Base-by-base conservation (phyloP, 768 basidiomycete species). In the Inosperma sp. region DNA sequence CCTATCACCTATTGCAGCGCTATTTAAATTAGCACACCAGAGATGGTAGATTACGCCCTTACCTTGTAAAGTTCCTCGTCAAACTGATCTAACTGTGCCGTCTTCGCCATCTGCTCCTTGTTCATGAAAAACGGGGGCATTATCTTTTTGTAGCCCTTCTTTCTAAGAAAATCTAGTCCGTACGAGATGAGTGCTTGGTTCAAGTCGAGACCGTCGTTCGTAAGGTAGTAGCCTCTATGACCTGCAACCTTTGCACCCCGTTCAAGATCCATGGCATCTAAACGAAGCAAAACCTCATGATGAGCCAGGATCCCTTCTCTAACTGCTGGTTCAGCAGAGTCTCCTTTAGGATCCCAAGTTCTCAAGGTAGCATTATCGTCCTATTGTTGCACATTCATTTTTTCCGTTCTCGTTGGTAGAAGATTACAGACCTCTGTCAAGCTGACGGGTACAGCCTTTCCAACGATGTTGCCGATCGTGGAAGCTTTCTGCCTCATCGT, bases 71-170 rank as follows among this genome's bases (percentile, higher is more conserved):
- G 74, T 62, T 96, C 94, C 69, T 99, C 96, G 65, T 99, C 96
- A 60, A 98, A 99, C 68, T 98, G 93, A 58, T 93, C 90, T 17
- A 99, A 82, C 65, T 99, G 96, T 2, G 96, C 96, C 0, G 96
- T 98, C 74, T 96, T 95, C 51, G 81, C 83, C 96, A 99, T 99
- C 61, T 88, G 79, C 19, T 94, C 90, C 68, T 93, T 94, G 76
- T 92, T 93, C 87, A 99, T 97, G 77, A 99, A 86, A 75, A 96
- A 99, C 0, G 96, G 96, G 3, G 94, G 90, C 66, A 94, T 92
- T 43, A 98, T 81, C 71, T 95, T 97, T 73, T 84, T 95, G 80
- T 89, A 97, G 1, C 80, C 83, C 23, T 76, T 78, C 47, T 77
- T 79, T 29, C 92, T 79, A 47, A 99, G 75, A 68, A 94, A 99